Evolutionary conservation across 1,139 yeast genomes (phyloP).

Genomic region (Sugiyamaella novakii): DNA sequence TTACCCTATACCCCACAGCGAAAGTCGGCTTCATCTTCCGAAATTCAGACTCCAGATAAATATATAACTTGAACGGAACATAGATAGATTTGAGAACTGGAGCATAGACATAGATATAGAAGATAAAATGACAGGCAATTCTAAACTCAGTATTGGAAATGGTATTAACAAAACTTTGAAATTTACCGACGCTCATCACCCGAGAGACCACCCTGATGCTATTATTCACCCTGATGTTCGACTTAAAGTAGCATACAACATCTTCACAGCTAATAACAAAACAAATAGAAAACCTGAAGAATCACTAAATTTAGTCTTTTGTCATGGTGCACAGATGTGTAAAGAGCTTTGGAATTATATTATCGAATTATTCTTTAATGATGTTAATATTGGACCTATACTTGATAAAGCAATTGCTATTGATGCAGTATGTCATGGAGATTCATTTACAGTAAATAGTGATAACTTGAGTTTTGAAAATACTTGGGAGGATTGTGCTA

Average conservation of each 20-base stretch:
- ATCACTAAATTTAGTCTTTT: conserved; percentile 56
- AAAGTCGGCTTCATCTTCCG: no score
- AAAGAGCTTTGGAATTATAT: conserved; percentile 65
- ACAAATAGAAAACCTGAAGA: conserved; percentile 22
- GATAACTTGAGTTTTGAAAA: conserved; percentile 56
- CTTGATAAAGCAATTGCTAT: conserved; percentile 52
- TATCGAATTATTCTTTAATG: conserved; percentile 48
- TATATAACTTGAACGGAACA: no score
- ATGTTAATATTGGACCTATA: conserved; percentile 30
- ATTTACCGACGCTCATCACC: conserved; percentile 30
- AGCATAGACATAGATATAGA: no score
- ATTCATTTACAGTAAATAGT: conserved; percentile 58
- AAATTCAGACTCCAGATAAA: no score
- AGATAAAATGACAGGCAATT: not conserved
- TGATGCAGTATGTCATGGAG: conserved; percentile 70
- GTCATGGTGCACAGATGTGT: conserved; percentile 73
- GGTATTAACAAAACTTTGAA: conserved; percentile 9
- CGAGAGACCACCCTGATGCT: conserved; percentile 30
- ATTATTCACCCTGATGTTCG: conserved; percentile 30
- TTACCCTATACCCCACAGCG: no score
- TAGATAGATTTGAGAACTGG: no score
- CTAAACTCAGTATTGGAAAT: conserved; percentile 12
- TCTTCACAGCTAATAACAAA: conserved; percentile 21
- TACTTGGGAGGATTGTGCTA: conserved; percentile 67
- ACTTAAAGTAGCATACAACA: conserved; percentile 33